Percentiles rank a stretch among this genome's conserved stretches.
These are phyloP conservation scores for Puccinia novopanici DNA, from an alignment of 1,284 basidiomycete species.

Conservation along the genomic window DNA sequence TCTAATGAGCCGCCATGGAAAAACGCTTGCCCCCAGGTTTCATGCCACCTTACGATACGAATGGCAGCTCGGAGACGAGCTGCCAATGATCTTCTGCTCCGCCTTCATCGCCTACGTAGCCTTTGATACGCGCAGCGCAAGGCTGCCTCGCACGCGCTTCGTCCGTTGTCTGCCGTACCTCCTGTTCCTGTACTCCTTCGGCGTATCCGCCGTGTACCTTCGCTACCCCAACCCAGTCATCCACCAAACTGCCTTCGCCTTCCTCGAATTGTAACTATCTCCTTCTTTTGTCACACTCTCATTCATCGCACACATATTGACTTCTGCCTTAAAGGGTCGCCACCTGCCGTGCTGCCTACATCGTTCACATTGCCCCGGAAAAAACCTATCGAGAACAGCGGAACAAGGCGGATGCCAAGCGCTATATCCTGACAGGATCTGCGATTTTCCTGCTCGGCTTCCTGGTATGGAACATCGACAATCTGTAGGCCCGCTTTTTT, in stretches of 20 bases:
- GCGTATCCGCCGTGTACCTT: constrained; percentile 54
- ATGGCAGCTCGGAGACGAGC: constrained; percentile 58
- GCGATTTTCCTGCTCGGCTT: constrained; percentile 60
- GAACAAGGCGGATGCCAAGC: constrained; percentile 40
- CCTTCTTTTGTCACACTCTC: neutral
- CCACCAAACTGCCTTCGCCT: constrained; percentile 63
- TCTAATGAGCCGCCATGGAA: no score
- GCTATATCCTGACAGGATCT: constrained; percentile 52
- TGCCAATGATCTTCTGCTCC: constrained; percentile 59
- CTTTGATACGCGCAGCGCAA: constrained; percentile 54
- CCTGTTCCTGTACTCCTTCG: constrained; percentile 50
- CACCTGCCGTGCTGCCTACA: constrained; percentile 30
- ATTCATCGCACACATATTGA: neutral
- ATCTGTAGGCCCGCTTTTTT: constrained; percentile 59
- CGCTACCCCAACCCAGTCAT: constrained; percentile 63
- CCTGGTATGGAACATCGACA: constrained; percentile 64
- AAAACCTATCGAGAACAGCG: constrained; percentile 35
- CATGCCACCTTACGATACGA: constrained; percentile 57
- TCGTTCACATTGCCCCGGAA: constrained; percentile 51
- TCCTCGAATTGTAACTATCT: constrained; percentile 58
- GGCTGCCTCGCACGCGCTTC: constrained; percentile 41
- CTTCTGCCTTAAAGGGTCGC: constrained; percentile 49
- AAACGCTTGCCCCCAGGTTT: constrained; percentile 52
- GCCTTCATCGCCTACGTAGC: constrained; percentile 55
- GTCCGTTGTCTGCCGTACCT: constrained; percentile 52